Evolutionary conservation across 2,329 filamentous ascomycete species (phyloP).

Genomic region (Aquanectria penicillioides): DNA sequence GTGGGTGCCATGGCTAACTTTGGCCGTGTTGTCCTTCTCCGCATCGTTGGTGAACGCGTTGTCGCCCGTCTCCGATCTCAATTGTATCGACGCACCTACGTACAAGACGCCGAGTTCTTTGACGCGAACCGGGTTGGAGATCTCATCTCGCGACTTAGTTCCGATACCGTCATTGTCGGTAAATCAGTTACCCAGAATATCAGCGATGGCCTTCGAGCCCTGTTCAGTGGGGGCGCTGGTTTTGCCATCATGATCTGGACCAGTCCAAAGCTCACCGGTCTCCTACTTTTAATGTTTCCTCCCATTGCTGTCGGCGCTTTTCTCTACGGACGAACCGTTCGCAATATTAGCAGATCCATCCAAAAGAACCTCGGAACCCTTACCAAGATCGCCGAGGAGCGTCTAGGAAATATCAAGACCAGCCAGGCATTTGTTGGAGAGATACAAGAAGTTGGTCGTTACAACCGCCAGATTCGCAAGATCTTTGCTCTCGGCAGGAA

Average conservation of each 20-base stretch:
- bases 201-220: conserved; percentile 90
- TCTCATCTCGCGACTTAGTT: conserved; percentile 92
- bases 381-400: conserved; percentile 97
- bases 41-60: conserved; percentile 94
- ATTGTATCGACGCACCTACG: conserved; percentile 89
- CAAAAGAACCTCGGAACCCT: conserved; percentile 93
- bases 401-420: conserved; percentile 95
- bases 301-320: conserved; percentile 91
- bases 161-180: conserved; percentile 96
- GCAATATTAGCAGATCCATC: conserved; percentile 90
- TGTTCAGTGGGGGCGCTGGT: conserved; percentile 90
- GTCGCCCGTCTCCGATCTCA: conserved; percentile 89
- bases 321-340: conserved; percentile 88
- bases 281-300: conserved; percentile 87
- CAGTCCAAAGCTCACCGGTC: conserved; percentile 87
- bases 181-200: conserved; percentile 99
- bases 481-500: conserved; percentile 90
- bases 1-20: conserved; percentile 92
- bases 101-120: conserved; percentile 99
- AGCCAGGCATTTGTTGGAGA: conserved; percentile 97
- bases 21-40: conserved; percentile 88
- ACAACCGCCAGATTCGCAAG: conserved; percentile 90
- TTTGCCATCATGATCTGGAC: conserved; percentile 96
- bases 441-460: conserved; percentile 86
- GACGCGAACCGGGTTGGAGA: conserved; percentile 97